phyloP scores from a whole-genome alignment of 2,329 filamentous ascomycete genomes.

The Akanthomyces muscarius region DNA sequence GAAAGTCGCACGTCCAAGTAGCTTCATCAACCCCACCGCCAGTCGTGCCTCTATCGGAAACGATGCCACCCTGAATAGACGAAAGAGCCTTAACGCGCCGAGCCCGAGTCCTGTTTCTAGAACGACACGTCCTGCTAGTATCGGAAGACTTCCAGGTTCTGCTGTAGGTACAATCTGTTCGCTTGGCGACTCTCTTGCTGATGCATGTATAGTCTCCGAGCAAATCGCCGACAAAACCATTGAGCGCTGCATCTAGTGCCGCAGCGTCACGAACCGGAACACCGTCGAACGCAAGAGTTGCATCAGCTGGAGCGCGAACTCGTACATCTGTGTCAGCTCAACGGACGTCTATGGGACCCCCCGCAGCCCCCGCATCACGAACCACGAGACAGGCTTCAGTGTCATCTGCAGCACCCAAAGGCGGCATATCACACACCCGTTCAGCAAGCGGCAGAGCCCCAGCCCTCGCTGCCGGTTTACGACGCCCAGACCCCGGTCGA shows the following conservation, averaged over 20 bases:
- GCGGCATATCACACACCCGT: constrained; percentile 32
- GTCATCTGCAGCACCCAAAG: constrained; percentile 36
- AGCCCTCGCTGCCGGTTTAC: constrained; percentile 29
- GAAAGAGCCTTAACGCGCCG: constrained; percentile 66
- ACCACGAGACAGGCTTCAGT: constrained; percentile 42
- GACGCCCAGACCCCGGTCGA: constrained; percentile 39
- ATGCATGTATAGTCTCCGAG: constrained; percentile 58
- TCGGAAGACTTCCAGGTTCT: constrained; percentile 43
- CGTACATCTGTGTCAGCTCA: constrained; percentile 52
- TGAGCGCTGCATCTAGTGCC: constrained; percentile 53
- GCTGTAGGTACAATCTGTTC: neutral
- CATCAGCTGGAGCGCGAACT: constrained; percentile 44
- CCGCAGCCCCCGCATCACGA: constrained; percentile 45
- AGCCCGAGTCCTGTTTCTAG: constrained; percentile 68
- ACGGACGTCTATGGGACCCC: constrained; percentile 66
- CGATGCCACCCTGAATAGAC: constrained; percentile 54
- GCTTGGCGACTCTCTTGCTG: neutral
- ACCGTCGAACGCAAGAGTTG: constrained; percentile 52
- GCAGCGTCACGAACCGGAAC: constrained; percentile 61
- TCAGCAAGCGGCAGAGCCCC: constrained; percentile 41
- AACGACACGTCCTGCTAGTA: constrained; percentile 51
- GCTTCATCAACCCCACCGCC: constrained; percentile 45
- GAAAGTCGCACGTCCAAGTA: constrained; percentile 45
- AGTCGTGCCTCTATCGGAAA: constrained; percentile 38
- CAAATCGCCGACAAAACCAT: constrained; percentile 75